A percentile compares a stretch with the other conserved stretches of the same genome.
Conservation (phyloP, 768 basidiomycete species). For the Kwoniella shandongensis region DNA sequence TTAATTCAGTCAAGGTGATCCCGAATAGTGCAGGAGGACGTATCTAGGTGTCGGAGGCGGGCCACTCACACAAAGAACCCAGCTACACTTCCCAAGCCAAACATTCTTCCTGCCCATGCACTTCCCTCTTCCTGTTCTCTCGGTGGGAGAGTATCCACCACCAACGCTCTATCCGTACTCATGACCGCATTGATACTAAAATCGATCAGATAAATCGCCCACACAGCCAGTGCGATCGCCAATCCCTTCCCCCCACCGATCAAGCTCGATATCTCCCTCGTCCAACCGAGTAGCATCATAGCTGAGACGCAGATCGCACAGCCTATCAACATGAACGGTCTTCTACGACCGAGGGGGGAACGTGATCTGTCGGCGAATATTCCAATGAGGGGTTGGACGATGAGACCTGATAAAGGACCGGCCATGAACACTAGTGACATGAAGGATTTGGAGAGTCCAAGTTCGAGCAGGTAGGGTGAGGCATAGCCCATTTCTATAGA, state of each 20-base stretch:
- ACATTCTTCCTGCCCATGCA: constrained; percentile 94
- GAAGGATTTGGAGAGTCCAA: constrained; percentile 78
- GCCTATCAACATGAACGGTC: constrained; percentile 80
- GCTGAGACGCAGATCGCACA: constrained; percentile 66
- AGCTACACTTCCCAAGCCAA: constrained; percentile 76
- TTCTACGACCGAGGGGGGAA: constrained; percentile 76
- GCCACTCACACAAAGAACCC: constrained; percentile 80
- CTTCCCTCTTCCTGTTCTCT: constrained; percentile 77
- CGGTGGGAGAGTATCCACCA: constrained; percentile 80
- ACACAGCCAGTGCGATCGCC: constrained; percentile 74
- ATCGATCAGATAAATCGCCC: constrained; percentile 68
- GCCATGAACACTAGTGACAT: constrained; percentile 92
- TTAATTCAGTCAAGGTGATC: no score
- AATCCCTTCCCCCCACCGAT: constrained; percentile 55
- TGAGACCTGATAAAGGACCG: constrained; percentile 81
- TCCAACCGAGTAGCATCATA: constrained; percentile 81
- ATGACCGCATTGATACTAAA: constrained; percentile 67
- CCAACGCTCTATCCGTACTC: constrained; percentile 83
- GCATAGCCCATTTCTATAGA: constrained; percentile 89
- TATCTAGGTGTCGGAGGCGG: no score
- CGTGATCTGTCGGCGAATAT: constrained; percentile 80
- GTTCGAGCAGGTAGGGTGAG: constrained; percentile 83
- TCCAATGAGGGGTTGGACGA: constrained; percentile 84
- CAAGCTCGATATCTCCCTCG: constrained; percentile 64
- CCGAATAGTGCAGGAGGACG: no score